A percentile compares a stretch with the other conserved stretches of the same genome.
These are phyloP conservation scores for Fusarium concolor DNA, from an alignment of 2,329 filamentous ascomycete species.

Conservation along the genomic window DNA sequence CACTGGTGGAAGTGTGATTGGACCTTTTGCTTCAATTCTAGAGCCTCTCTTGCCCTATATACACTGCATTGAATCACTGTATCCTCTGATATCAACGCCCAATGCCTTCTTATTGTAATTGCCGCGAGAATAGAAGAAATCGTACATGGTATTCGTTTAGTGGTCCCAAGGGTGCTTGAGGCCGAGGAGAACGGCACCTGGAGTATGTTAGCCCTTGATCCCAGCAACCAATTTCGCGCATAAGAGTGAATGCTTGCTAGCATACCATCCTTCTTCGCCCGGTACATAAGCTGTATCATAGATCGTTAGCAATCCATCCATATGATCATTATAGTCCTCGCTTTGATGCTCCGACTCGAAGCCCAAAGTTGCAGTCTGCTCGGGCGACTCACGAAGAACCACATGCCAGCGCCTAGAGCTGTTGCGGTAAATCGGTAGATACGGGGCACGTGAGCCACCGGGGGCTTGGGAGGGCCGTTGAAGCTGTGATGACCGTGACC, in stretches of 20 bases:
- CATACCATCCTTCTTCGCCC: slow-evolving; percentile 92
- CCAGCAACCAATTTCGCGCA: background rate
- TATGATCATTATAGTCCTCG: background rate
- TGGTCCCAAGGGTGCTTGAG: slow-evolving; percentile 98
- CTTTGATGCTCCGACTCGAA: background rate
- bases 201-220: slow-evolving; percentile 22
- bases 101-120: slow-evolving; percentile 21
- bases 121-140: slow-evolving; percentile 26
- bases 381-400: slow-evolving; percentile 86
- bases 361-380: background rate
- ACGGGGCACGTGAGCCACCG: slow-evolving; percentile 62
- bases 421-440: slow-evolving; percentile 90
- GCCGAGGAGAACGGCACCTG: slow-evolving; percentile 82
- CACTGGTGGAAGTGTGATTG: background rate
- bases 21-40: slow-evolving; percentile 26
- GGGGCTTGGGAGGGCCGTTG: slow-evolving; percentile 55
- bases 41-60: slow-evolving; percentile 40
- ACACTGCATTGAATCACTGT: slow-evolving; percentile 25
- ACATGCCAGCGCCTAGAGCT: slow-evolving; percentile 93
- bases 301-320: slow-evolving; percentile 22
- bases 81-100: slow-evolving; percentile 2
- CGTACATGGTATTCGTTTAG: slow-evolving; percentile 58
- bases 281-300: slow-evolving; percentile 82
- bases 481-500: slow-evolving; percentile 42
- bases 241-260: background rate